Percentiles rank a stretch among this genome's conserved stretches.
phyloP scores from a whole-genome alignment of 2,329 filamentous ascomycete species.

The Sporothrix globosa region DNA sequence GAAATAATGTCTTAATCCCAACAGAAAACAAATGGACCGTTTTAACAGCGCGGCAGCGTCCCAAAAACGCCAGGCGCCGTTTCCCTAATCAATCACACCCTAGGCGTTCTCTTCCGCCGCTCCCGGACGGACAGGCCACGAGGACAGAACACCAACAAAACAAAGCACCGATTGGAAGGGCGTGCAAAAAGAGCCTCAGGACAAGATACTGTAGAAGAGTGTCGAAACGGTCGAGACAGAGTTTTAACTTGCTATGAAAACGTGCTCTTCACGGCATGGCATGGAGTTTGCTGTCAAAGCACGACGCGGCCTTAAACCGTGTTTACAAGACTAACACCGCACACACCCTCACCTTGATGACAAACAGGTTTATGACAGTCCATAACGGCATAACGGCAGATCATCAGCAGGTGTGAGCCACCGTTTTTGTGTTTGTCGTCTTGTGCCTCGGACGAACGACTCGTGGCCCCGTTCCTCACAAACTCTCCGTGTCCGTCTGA shows the following conservation, averaged over 20 bases:
- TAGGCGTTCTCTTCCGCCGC: slow-evolving; percentile 18
- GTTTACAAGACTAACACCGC: neutral
- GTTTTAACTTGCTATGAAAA: neutral
- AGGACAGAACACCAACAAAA: slow-evolving; percentile 6
- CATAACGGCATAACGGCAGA: slow-evolving; percentile 8
- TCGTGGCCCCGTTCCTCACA: neutral
- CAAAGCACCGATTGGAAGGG: neutral
- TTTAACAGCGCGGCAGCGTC: neutral
- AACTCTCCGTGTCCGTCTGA: slow-evolving; percentile 12
- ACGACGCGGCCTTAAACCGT: neutral
- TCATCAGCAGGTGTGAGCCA: neutral
- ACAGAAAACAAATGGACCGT: neutral
- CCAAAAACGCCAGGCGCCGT: slow-evolving; percentile 1
- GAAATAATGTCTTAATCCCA: too few relatives aligned
- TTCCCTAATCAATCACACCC: neutral
- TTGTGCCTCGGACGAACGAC: slow-evolving; percentile 14
- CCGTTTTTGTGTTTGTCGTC: slow-evolving; percentile 10
- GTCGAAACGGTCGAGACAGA: neutral
- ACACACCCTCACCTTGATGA: neutral
- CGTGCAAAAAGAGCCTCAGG: slow-evolving; percentile 3
- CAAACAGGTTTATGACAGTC: neutral
- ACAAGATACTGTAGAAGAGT: neutral
- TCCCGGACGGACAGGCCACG: slow-evolving; percentile 24
- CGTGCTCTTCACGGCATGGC: neutral
- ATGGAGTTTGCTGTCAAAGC: slow-evolving; percentile 2